Base-by-base conservation (phyloP, 345 rosid genomes). In the Syzygium jambos region DNA sequence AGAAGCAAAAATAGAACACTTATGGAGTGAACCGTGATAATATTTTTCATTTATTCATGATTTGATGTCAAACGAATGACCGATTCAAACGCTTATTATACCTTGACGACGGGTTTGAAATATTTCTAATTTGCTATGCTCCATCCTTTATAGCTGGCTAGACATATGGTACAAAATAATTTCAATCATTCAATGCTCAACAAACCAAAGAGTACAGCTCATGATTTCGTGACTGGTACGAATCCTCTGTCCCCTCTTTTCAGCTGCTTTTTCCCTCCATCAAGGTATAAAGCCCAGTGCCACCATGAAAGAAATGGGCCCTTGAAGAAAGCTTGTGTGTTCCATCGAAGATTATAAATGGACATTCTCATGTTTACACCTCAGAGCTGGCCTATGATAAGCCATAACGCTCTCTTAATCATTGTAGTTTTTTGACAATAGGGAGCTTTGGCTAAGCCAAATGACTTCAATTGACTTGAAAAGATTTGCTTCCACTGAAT, bases 31-130 rank as follows among this genome's bases (percentile, higher is more conserved):
- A 73, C 7, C 1, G 25, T 4, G 22, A 34, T 73, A 0, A 3
- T 3, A 30, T 30, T 68, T 30, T 8, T 34, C 78, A 17, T 68
- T 34, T 16, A 1, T 30, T 30, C 0, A 1, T 5, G 11, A 65
- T 65, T 65, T 3, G 1, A 34, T 34, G 14, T 17, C 22, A 46
- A 17, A 17, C 1, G 4, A 2, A 10, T 3, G 0, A 5, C 0
- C 0, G 2, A 4, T 17, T 5, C 2, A 4, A 2, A 17, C 0
- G 38, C 6, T 73, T 2, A 19, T 73, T 4, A 34, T 11, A 68
- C 9, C 23, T 1, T 17, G 1, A 43, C 46, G 6, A 43, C 46
- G 43, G 43, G 78, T 17, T 11, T 1, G 2, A 34, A 5, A 34
- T 19, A 21, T 34, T 19, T 19, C 4, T 6, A 34, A 34, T 19